Percentiles rank a stretch among this genome's conserved stretches.
phyloP scores from a whole-genome alignment of 2,329 filamentous ascomycete genomes.

The Paecilomyces sp. region DNA sequence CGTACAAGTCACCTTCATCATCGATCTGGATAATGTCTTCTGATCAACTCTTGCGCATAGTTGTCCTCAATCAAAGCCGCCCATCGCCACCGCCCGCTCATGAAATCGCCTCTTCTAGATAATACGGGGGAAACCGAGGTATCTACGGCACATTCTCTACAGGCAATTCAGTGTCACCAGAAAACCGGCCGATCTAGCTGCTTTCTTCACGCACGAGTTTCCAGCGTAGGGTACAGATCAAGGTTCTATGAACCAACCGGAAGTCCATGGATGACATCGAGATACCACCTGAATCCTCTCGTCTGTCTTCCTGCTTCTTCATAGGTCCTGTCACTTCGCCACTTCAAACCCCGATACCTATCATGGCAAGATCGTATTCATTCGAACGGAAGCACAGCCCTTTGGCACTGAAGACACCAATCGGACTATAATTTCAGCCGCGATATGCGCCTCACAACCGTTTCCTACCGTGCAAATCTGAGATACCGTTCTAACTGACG shows the following conservation, averaged over 20 bases:
- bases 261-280: background rate
- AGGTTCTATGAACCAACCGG: background rate
- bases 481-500: background rate
- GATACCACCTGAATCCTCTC: background rate
- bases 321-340: background rate
- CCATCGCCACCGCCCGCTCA: no score
- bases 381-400: background rate
- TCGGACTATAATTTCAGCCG: background rate
- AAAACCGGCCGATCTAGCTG: background rate
- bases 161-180: background rate
- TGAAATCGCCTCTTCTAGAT: no score
- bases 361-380: background rate
- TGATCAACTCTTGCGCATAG: no score
- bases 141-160: no score
- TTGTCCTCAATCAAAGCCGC: no score
- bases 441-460: background rate
- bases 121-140: no score
- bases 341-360: background rate
- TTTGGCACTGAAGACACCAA: background rate
- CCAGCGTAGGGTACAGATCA: background rate
- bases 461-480: background rate
- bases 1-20: no score
- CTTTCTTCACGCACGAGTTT: background rate
- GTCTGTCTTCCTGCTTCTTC: background rate
- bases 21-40: no score